phyloP scores from a whole-genome alignment of 1,139 yeast species.

The Hansenula sp. region DNA sequence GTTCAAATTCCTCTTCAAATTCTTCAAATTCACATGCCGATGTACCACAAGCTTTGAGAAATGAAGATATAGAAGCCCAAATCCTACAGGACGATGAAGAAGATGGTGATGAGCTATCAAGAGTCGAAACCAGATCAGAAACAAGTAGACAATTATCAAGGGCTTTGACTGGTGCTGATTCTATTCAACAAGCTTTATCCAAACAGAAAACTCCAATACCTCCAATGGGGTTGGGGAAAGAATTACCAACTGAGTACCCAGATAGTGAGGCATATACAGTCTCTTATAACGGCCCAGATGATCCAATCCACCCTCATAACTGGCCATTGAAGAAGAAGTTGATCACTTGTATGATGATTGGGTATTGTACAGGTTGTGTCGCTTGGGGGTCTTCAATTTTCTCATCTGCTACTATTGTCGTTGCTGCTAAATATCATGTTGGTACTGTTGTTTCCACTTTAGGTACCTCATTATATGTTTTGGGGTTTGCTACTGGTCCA shows the following conservation, averaged over 20 bases:
- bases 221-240: conserved; percentile 56
- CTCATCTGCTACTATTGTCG: conserved; percentile 43
- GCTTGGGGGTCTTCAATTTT: conserved; percentile 66
- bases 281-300: conserved; percentile 56
- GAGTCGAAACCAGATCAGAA: conserved; percentile 6
- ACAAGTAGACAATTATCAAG: conserved; percentile 16
- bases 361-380: conserved; percentile 39
- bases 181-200: conserved; percentile 21
- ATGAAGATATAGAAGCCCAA: conserved; percentile 3
- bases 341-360: conserved; percentile 37
- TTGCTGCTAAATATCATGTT: conserved; percentile 44
- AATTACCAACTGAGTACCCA: conserved; percentile 50
- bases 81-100: conserved; percentile 1
- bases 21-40: conserved; percentile 3
- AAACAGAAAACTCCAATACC: conserved; percentile 34
- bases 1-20: not conserved
- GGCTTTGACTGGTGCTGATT: conserved; percentile 11
- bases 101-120: not conserved
- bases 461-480: conserved; percentile 67
- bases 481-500: conserved; percentile 85
- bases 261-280: conserved; percentile 50
- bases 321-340: conserved; percentile 45
- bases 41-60: not conserved
- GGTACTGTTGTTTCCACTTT: conserved; percentile 55
- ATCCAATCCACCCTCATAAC: conserved; percentile 61